Evolutionary conservation across 2,329 filamentous ascomycete species (phyloP), one percentile per base, ranked within the genome.

Genomic region (Fusarium sp.): DNA sequence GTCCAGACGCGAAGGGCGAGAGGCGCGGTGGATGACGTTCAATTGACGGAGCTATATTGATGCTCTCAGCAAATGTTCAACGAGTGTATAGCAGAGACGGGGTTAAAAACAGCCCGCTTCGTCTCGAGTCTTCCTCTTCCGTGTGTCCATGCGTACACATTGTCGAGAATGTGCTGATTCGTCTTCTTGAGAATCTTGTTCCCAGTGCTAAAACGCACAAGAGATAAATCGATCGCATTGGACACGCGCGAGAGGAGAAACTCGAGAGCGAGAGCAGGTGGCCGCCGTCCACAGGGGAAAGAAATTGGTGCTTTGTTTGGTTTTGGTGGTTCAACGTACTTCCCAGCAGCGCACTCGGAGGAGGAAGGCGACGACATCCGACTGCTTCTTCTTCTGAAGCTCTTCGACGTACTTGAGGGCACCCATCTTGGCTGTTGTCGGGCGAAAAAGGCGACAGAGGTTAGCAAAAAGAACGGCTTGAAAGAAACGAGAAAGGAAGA

Each of bases 341-440:
- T 99, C 95, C 95, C 95, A 99, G 93, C 95, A 99, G 86, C 95
- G 93, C 80, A 97, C 93, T 83, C 93, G 94, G 84, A 97, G 92
- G 85, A 99, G 91, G 89, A 99, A 99, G 87, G 93, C 93, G 87
- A 98, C 92, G 80, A 99, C 91, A 89, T 99, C 95, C 83, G 92
- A 97, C 91, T 99, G 95, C 93, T 99, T 99, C 92, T 97, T 97
- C 93, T 99, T 98, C 84, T 97, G 93, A 87, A 99, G 91, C 89
- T 99, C 95, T 90, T 99, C 96, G 85, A 99, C 92, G 88, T 97
- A 99, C 87, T 99, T 99, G 84, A 97, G 92, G 87, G 94, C 94
- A 91, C 95, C 95, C 95, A 97, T 97, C 88, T 94, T 87, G 80
- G 77, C 84, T 86, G 72, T 74, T 65, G 58, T 55, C 53, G 58